phyloP scores from a whole-genome alignment of 352 stramenopile species.

The Peronosclerospora sorghi region DNA sequence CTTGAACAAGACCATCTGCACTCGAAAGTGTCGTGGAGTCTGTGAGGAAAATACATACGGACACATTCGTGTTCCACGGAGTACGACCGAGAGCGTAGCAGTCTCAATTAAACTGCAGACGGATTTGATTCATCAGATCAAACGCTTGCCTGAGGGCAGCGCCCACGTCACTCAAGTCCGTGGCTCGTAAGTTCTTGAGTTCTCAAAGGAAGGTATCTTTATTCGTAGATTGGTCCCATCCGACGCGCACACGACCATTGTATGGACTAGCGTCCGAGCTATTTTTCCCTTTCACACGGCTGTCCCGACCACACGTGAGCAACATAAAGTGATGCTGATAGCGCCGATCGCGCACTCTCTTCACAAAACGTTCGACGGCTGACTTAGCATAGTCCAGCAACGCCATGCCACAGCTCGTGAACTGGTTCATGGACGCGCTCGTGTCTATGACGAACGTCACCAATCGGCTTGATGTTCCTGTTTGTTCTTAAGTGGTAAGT shows the following conservation, averaged over 20 bases:
- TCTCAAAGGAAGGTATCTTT: constrained; percentile 32
- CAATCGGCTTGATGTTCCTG: constrained; percentile 64
- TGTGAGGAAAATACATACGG: constrained; percentile 36
- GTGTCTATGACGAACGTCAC: constrained; percentile 87
- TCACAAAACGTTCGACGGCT: constrained; percentile 80
- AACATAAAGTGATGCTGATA: constrained; percentile 87
- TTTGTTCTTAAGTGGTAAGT: too few relatives aligned
- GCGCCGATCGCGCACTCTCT: constrained; percentile 70
- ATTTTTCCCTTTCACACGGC: constrained; percentile 6
- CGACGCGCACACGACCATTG: constrained; percentile 60
- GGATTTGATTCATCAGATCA: constrained; percentile 85
- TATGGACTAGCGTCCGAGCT: constrained; percentile 9
- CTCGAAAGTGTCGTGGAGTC: too few relatives aligned
- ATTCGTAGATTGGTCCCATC: too few relatives aligned
- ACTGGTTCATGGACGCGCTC: constrained; percentile 86
- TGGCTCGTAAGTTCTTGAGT: constrained; percentile 76
- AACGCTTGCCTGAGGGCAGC: constrained; percentile 65
- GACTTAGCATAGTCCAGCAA: constrained; percentile 16
- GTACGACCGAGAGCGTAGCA: constrained; percentile 69
- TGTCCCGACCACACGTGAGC: constrained; percentile 55
- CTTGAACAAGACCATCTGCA: too few relatives aligned
- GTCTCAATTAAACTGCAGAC: constrained; percentile 82
- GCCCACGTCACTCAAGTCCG: constrained; percentile 70
- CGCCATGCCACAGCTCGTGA: constrained; percentile 80
- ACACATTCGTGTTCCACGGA: constrained; percentile 80